These are phyloP conservation scores for Thelephora terrestris DNA, from an alignment of 1,284 basidiomycete species.

Conservation along the genomic window DNA sequence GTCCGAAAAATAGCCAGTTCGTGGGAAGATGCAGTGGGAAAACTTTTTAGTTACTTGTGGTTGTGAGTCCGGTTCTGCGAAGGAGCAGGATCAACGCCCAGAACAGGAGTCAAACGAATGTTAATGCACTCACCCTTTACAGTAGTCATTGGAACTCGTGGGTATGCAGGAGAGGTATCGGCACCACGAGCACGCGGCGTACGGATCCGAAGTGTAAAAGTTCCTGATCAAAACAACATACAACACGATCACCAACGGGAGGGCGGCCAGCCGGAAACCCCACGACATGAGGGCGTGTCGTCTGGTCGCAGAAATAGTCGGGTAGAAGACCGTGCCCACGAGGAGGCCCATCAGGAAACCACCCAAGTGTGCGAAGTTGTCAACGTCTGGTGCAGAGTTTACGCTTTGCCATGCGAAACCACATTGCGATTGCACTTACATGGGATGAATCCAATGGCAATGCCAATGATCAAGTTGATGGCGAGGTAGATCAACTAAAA, in stretches of 20 bases:
- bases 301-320: conserved; percentile 74
- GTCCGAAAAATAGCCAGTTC: no score
- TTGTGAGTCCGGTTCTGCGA: no score
- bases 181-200: conserved; percentile 80
- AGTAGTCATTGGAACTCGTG: conserved; percentile 65
- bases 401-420: no score
- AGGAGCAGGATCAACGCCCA: no score
- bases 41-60: no score
- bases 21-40: no score
- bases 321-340: conserved; percentile 75
- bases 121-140: conserved; percentile 43
- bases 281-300: conserved; percentile 71
- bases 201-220: conserved; percentile 83
- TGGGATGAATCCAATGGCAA: conserved; percentile 81
- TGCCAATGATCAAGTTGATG: conserved; percentile 75
- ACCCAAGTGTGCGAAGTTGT: conserved; percentile 76
- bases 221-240: conserved; percentile 80
- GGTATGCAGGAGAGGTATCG: conserved; percentile 86
- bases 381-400: conserved; percentile 40
- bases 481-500: conserved; percentile 69
- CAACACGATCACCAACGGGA: conserved; percentile 68
- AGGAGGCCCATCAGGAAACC: conserved; percentile 81
- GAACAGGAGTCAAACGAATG: neutral
- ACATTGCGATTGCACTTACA: conserved; percentile 32
- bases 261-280: conserved; percentile 61